Evolutionary conservation across 2,329 filamentous ascomycete species (phyloP).

Genomic region (Ascochyta koolunga): DNA sequence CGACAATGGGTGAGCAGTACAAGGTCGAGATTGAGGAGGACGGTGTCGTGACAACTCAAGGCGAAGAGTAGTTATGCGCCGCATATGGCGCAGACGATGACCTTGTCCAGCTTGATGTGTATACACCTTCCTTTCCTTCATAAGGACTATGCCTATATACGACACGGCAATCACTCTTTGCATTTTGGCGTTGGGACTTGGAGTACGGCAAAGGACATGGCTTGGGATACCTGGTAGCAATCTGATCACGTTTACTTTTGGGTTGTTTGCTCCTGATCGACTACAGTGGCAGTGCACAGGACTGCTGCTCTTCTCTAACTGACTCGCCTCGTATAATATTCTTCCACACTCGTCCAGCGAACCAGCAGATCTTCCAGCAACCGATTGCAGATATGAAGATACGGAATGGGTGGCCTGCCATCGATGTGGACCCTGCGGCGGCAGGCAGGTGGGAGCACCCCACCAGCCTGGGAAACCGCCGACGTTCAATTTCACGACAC

Average conservation of each 20-base stretch:
- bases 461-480: slow-evolving; percentile 6
- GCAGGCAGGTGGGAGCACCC: slow-evolving; percentile 3
- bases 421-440: slow-evolving; percentile 16
- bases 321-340: neutral
- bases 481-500: neutral
- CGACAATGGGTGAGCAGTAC: slow-evolving; percentile 65
- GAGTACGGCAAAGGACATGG: neutral
- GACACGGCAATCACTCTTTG: neutral
- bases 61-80: slow-evolving; percentile 21
- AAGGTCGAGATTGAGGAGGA: slow-evolving; percentile 78
- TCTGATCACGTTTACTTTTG: neutral
- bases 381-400: neutral
- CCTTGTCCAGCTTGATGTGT: neutral
- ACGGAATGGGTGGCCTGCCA: neutral
- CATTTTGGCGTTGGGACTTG: neutral
- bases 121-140: neutral
- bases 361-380: neutral
- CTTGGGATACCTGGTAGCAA: slow-evolving; percentile 8
- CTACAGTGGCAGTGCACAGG: neutral
- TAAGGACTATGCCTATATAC: neutral
- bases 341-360: neutral
- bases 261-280: neutral
- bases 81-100: neutral
- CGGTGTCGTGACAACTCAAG: slow-evolving; percentile 61
- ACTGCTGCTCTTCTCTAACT: neutral